Base-by-base conservation (phyloP, 371 early-diverging fungal genomes). In the Mortierella sp. region DNA sequence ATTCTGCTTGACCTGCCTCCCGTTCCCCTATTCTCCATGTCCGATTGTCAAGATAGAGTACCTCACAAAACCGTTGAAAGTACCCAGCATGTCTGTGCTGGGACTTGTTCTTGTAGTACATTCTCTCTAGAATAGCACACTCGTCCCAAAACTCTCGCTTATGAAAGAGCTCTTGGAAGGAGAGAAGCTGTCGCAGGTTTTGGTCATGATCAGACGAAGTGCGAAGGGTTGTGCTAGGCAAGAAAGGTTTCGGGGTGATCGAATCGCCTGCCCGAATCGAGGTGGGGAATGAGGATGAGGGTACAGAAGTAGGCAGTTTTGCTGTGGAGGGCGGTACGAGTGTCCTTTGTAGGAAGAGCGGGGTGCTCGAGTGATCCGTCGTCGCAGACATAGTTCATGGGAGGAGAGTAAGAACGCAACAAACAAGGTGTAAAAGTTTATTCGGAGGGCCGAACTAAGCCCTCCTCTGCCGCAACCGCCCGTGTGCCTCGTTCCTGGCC, bases 71-170 rank as follows among this genome's bases (percentile, higher is more conserved):
- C 52, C 70, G 71, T 21, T 73, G 62, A 63, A 82, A 83, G 52
- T 82, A 78, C 14, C 56, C 59, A 10, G 83, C 46, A 10, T 67
- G 67, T 61, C 76, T 42, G 30, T 83, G 83, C 56, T 83, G 83
- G 23, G 72, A 78, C 58, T 81, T 83, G 72, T 82, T 83, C 61
- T 82, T 83, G 58, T 83, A 83, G 54, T 81, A 60, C 42, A 83
- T 54, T 50, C 80, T 45, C 34, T 79, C 80, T 24, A 83, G 53
- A 23, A 80, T 68, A 9, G 68, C 63, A 12, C 51, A 30, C 50
- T 83, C 83, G 13, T 64, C 72, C 81, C 78, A 82, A 19, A 83
- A 78, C 43, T 80, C 80, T 10, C 48, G 45, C 61, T 67, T 72
- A 8, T 71, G 70, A 54, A 82, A 71, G 59, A 49, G 58, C 58